Conservation (phyloP, 129 eudicot genomes). For the Pulicaria dysenterica region DNA sequence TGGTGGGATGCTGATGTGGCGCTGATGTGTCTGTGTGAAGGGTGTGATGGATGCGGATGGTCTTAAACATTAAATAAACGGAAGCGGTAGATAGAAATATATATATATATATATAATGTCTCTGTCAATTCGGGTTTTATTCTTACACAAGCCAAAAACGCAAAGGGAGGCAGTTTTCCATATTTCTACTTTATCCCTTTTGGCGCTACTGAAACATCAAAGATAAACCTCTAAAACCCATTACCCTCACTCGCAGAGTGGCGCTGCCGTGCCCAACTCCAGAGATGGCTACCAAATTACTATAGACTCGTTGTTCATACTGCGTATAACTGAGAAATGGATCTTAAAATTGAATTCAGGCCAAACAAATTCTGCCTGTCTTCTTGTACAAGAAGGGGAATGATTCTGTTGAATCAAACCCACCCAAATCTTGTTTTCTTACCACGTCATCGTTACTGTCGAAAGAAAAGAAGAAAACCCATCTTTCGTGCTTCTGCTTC, state of each 20-base stretch:
- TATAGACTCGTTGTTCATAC: slow-evolving; percentile 19
- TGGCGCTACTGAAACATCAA: slow-evolving; percentile 18
- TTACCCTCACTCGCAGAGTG: not conserved
- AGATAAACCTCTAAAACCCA: slow-evolving; percentile 43
- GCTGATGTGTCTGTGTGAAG: too few species aligned
- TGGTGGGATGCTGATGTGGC: too few species aligned
- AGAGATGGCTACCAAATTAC: slow-evolving; percentile 17
- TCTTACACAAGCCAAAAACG: slow-evolving; percentile 12
- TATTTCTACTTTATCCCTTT: slow-evolving; percentile 21
- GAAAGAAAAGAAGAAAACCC: slow-evolving; percentile 34
- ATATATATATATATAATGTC: too few species aligned
- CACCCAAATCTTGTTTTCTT: slow-evolving; percentile 25
- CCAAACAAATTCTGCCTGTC: slow-evolving; percentile 23
- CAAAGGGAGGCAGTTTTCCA: not conserved
- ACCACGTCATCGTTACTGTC: slow-evolving; percentile 20
- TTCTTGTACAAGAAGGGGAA: slow-evolving; percentile 25
- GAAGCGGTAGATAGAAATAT: too few species aligned
- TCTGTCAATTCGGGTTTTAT: too few species aligned
- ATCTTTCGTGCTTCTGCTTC: slow-evolving; percentile 49
- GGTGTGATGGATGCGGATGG: too few species aligned
- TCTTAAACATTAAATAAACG: too few species aligned
- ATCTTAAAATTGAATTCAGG: slow-evolving; percentile 16
- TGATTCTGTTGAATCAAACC: slow-evolving; percentile 25
- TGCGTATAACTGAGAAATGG: slow-evolving; percentile 26
- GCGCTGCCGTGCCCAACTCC: slow-evolving; percentile 12